Base-by-base conservation (phyloP, 192 early-diverging fungal genomes). In the Coemansia guatemalensis region DNA sequence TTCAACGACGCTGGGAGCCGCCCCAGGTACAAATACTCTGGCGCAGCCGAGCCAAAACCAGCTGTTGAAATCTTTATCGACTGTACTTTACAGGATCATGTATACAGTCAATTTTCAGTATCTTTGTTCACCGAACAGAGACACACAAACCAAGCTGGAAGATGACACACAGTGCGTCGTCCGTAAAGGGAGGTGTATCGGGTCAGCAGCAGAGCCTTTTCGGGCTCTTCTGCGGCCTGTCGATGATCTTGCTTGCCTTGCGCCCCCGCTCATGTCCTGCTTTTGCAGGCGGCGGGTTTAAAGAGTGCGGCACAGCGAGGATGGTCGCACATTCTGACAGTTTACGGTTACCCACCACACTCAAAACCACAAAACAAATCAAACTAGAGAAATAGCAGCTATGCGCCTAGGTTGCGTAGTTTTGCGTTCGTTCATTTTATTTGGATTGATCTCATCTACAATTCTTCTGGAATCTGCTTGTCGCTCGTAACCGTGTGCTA, bases 81-180 rank as follows among this genome's bases (percentile, higher is more conserved):
- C 75, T 78, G 69, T 78, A 72, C 75, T 78, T 65, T 68, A 67
- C 76, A 79, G 76, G 76, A 79, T 79, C 60, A 73, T 70, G 76
- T 79, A 70, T 79, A 79, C 71, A 79, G 76, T 79, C 62, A 60
- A 79, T 73, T 58, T 79, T 70, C 71, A 73, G 75, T 79, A 51
- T 73, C 70, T 69, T 79, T 73, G 69, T 79, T 74, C 71, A 79
- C 63, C 71, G 69, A 72, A 78, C 65, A 69, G 23, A 72, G 75
- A 72, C 75, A 78, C 65, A 71, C 69, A 61, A 56, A 51, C 62
- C 60, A 78, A 52, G 75, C 69, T 68, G 75, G 69, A 78, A 67
- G 75, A 78, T 78, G 75, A 78, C 54, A 33, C 17, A 58, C 29
- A 71, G 75, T 72, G 75, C 75, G 69, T 68, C 58, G 67, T 73